These are phyloP conservation scores for Globisporangium barbulae DNA, from an alignment of 352 stramenopile species.

Conservation along the genomic window DNA sequence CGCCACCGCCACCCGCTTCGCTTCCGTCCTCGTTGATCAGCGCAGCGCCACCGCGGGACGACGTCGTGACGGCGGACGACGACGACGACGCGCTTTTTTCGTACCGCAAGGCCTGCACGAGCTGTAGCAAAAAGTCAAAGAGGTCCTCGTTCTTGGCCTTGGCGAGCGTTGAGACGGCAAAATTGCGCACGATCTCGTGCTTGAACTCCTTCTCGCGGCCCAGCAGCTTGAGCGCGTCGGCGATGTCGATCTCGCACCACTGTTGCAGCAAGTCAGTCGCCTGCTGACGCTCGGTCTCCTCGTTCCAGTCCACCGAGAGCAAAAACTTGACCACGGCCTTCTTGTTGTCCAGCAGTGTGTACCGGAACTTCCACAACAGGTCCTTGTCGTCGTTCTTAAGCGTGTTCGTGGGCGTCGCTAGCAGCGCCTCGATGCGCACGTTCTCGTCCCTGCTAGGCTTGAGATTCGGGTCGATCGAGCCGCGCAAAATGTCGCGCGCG, in stretches of 20 bases:
- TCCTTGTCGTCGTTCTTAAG: constrained; percentile 92
- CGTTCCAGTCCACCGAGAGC: constrained; percentile 97
- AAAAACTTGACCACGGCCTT: constrained; percentile 98
- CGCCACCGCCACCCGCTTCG: constrained; percentile 1
- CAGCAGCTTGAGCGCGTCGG: constrained; percentile 97
- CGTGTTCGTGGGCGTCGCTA: constrained; percentile 92
- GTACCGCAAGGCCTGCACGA: constrained; percentile 97
- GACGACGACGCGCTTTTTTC: constrained; percentile 41
- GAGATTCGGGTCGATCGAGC: constrained; percentile 96
- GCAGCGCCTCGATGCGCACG: constrained; percentile 88
- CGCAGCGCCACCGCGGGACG: constrained; percentile 22
- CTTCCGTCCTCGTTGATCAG: constrained; percentile 18
- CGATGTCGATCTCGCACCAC: constrained; percentile 95
- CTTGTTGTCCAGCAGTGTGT: constrained; percentile 93
- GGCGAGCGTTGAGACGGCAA: constrained; percentile 95
- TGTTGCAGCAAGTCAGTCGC: constrained; percentile 73
- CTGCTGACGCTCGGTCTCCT: constrained; percentile 97
- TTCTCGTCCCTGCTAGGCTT: constrained; percentile 97
- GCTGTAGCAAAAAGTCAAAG: constrained; percentile 96
- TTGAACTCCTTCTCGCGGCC: constrained; percentile 90
- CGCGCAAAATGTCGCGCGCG: constrained; percentile 93
- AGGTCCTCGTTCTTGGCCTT: constrained; percentile 97
- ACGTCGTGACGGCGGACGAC: constrained; percentile 25
- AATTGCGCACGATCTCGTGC: constrained; percentile 91
- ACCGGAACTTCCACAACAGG: constrained; percentile 96